These are phyloP conservation scores for Candida pseudoglaebosa DNA, from an alignment of 805 yeast species.

Conservation along the genomic window DNA sequence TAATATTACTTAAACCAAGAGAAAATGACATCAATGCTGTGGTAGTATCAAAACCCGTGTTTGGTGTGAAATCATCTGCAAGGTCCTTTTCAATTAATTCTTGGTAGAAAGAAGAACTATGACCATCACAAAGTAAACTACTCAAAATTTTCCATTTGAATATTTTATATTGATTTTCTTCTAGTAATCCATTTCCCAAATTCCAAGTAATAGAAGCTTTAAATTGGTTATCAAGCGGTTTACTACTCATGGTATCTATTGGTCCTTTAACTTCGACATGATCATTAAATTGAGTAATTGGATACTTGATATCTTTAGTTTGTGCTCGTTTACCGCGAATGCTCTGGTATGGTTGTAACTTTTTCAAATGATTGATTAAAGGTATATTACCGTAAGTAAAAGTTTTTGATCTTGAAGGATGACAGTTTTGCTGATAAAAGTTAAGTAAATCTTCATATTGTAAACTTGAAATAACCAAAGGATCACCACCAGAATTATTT, in stretches of 20 bases:
- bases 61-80: conserved; percentile 83
- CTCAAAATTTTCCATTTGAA: conserved; percentile 71
- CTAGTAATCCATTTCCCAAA: conserved; percentile 64
- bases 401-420: conserved; percentile 84
- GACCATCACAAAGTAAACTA: conserved; percentile 79
- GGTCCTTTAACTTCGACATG: conserved; percentile 61
- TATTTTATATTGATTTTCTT: conserved; percentile 52
- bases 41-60: conserved; percentile 81
- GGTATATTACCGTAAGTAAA: conserved; percentile 85
- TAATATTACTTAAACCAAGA: conserved; percentile 78
- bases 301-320: conserved; percentile 34
- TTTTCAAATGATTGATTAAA: conserved; percentile 53
- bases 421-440: conserved; percentile 75
- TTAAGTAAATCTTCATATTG: conserved; percentile 70
- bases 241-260: conserved; percentile 49
- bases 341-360: conserved; percentile 47
- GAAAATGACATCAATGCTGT: conserved; percentile 77
- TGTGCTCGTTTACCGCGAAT: conserved; percentile 49
- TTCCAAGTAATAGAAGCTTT: conserved; percentile 88
- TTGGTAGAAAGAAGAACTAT: conserved; percentile 85
- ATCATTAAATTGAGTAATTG: conserved; percentile 31
- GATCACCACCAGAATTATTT: conserved; percentile 94
- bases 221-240: conserved; percentile 68
- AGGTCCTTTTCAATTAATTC: conserved; percentile 78
- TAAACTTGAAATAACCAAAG: conserved; percentile 69